Base-by-base conservation (phyloP, 805 yeast species). In the Wickerhamomyces mucosus region DNA sequence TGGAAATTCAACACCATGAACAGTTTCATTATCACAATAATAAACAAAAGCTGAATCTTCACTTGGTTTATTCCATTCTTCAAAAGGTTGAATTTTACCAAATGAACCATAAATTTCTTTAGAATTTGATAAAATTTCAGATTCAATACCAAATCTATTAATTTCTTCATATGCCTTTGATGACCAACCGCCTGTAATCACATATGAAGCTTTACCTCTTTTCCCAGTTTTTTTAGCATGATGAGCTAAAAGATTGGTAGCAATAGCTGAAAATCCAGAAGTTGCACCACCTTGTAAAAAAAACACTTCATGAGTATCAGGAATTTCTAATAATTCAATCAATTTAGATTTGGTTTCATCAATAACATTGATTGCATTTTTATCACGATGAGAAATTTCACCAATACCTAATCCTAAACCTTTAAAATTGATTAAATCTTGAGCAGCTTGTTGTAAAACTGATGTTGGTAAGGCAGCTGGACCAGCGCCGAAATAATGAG, bases 211-310 rank as follows among this genome's bases (percentile, higher is more conserved):
- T 41, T 67, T 75, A 32, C 94, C 96, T 37, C 64, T 67, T 46
- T 74, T 75, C 26, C 89, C 92, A 14, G 79, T 71, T 50, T 68
- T 76, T 42, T 73, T 74, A 28, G 79, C 80, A 56, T 71, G 73
- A 15, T 79, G 65, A 17, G 95, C 94, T 38, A 80, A 55, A 57
- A 92, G 55, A 54, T 88, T 89, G 46, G 88, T 75, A 9, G 84
- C 85, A 29, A 84, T 67, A 5, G 95, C 75, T 4, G 97, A 82
- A 46, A 92, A 92, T 6, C 96, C 97, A 19, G 86, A 80, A 32
- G 97, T 89, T 38, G 97, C 98, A 40, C 99, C 98, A 42, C 98
- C 97, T 63, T 92, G 99, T 60, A 89, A 58, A 61, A 89, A 92
- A 54, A 92, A 78, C 2, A 89, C 89, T 56, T 86, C 96, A 55